A percentile compares a stretch with the other conserved stretches of the same genome.
phyloP scores from a whole-genome alignment of 768 basidiomycete species.

The Lactarius deliciosus region DNA sequence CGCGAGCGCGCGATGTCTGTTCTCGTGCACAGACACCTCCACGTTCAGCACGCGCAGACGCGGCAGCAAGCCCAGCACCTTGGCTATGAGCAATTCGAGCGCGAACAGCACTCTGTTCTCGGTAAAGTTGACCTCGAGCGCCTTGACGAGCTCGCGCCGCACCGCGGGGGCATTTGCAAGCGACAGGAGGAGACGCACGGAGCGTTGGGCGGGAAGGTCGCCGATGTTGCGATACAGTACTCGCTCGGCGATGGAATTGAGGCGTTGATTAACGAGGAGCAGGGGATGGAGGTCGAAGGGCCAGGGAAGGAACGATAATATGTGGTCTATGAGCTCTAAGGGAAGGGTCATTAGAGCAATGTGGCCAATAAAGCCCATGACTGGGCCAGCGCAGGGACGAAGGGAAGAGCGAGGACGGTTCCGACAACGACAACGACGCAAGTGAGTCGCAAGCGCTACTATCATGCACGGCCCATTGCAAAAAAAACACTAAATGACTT shows the following conservation, averaged over 20 bases:
- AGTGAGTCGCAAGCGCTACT: background rate
- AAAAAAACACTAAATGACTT: too few species aligned
- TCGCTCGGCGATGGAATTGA: slow-evolving; percentile 37
- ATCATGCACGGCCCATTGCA: too few species aligned
- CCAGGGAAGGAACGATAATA: slow-evolving; percentile 33
- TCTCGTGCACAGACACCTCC: slow-evolving; percentile 40
- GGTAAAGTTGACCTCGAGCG: slow-evolving; percentile 47
- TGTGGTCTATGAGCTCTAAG: slow-evolving; percentile 40
- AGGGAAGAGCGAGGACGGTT: background rate
- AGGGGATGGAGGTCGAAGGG: slow-evolving; percentile 33
- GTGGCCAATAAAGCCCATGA: background rate
- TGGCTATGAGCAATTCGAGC: slow-evolving; percentile 50
- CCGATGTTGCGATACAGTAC: slow-evolving; percentile 42
- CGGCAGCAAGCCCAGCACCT: slow-evolving; percentile 42
- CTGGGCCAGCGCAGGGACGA: background rate
- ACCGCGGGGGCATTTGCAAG: slow-evolving; percentile 43
- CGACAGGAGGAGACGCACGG: slow-evolving; percentile 42
- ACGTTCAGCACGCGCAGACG: slow-evolving; percentile 46
- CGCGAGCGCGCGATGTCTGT: slow-evolving; percentile 31
- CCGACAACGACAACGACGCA: background rate
- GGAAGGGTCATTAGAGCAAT: slow-evolving; percentile 32
- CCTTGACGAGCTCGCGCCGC: slow-evolving; percentile 42
- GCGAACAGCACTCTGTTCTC: slow-evolving; percentile 43
- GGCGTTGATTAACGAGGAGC: slow-evolving; percentile 32
- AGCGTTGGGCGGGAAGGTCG: slow-evolving; percentile 35